Evolutionary conservation across 148 eudicot species (phyloP).

Genomic region (Chenopodium berlandieri): DNA sequence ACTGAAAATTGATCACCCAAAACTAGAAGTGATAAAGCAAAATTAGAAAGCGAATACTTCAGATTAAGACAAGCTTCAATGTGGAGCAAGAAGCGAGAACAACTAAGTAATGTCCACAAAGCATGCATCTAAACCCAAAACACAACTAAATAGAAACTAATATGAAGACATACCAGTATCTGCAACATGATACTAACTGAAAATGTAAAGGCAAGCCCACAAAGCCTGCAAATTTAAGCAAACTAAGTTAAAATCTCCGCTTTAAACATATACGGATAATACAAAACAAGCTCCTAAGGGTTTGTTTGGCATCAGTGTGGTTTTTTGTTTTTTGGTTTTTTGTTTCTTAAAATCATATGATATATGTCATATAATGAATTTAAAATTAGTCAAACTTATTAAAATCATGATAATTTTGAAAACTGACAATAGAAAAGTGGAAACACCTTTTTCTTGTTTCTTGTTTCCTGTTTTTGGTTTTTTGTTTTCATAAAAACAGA

Average conservation of each 20-base stretch:
- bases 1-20: not conserved
- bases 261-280: not conserved
- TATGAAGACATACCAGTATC: slow-evolving; percentile 48
- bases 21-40: not conserved
- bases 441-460: no score
- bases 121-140: not conserved
- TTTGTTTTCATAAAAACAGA: no score
- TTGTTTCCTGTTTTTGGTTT: no score
- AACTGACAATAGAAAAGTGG: no score
- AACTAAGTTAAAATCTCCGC: slow-evolving; percentile 19
- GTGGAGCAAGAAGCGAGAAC: not conserved
- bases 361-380: no score
- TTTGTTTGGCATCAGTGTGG: no score
- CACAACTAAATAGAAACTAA: not conserved
- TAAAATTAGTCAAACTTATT: no score
- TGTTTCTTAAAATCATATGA: no score
- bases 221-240: slow-evolving; percentile 57
- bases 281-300: not conserved
- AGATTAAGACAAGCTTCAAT: not conserved
- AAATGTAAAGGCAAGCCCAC: slow-evolving; percentile 91
- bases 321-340: no score
- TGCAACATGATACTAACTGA: slow-evolving; percentile 83
- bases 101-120: not conserved
- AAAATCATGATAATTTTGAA: no score
- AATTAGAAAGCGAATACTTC: not conserved